Evolutionary conservation across 1,139 yeast species (phyloP).

Genomic region (Candida mesenterica): DNA sequence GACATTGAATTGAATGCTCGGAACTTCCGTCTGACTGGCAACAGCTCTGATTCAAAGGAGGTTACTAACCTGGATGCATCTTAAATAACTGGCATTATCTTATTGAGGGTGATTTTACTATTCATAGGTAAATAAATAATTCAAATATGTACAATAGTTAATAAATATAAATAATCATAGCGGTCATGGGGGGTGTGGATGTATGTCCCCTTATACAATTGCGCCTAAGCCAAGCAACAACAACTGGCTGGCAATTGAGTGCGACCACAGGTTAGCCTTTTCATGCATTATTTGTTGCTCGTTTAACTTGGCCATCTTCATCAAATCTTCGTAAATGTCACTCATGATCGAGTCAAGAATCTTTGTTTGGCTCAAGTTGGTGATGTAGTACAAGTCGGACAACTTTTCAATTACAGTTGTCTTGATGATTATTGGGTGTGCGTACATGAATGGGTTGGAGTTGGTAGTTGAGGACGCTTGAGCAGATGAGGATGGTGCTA

Average conservation of each 20-base stretch:
- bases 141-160: too few species aligned
- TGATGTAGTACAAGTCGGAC: conserved; percentile 49
- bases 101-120: too few species aligned
- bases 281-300: conserved; percentile 43
- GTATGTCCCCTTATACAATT: conserved; percentile 36
- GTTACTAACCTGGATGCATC: too few species aligned
- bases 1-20: not conserved
- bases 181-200: not conserved
- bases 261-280: conserved; percentile 57
- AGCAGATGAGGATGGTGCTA: too few species aligned
- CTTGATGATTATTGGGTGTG: conserved; percentile 39
- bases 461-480: conserved; percentile 3
- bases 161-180: conserved; percentile 4
- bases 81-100: too few species aligned
- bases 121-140: too few species aligned
- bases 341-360: conserved; percentile 54
- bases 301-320: conserved; percentile 52
- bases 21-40: not conserved
- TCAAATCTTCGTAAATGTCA: conserved; percentile 57
- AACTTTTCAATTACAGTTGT: conserved; percentile 63
- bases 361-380: conserved; percentile 47
- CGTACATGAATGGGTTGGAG: conserved; percentile 8
- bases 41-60: too few species aligned
- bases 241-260: conserved; percentile 58
- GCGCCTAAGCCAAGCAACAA: conserved; percentile 60